phyloP scores from a whole-genome alignment of 768 basidiomycete species.

The Floccularia luteovirens region DNA sequence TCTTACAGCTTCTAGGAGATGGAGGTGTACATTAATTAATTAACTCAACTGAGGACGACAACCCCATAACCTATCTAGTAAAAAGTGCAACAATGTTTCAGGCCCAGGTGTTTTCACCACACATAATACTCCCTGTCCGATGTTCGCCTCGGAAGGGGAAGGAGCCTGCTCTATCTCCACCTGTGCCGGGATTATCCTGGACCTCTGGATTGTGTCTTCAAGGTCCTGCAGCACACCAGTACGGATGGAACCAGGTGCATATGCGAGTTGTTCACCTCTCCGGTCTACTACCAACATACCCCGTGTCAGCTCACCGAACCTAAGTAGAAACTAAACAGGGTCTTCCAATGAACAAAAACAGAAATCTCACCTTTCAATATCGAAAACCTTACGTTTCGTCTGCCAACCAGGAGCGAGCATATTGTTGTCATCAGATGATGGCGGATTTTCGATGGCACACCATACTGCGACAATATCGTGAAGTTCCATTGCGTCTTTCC shows the following conservation, averaged over 20 bases:
- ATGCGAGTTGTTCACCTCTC: constrained; percentile 55
- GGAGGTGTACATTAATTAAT: too few species aligned
- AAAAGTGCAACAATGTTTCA: constrained; percentile 32
- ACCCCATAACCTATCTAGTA: constrained; percentile 55
- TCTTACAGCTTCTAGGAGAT: too few species aligned
- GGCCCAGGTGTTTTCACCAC: constrained; percentile 63
- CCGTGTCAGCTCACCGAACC: constrained; percentile 71
- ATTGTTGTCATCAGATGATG: constrained; percentile 20
- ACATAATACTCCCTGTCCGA: constrained; percentile 31
- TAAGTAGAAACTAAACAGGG: constrained; percentile 13
- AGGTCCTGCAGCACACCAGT: constrained; percentile 51
- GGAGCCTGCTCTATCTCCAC: constrained; percentile 35
- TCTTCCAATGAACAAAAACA: constrained; percentile 1
- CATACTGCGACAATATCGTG: constrained; percentile 89
- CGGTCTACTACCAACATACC: constrained; percentile 87
- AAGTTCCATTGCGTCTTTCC: constrained; percentile 81
- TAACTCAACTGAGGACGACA: too few species aligned
- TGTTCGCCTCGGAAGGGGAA: constrained; percentile 6
- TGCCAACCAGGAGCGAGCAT: constrained; percentile 48
- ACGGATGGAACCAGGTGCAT: constrained; percentile 60
- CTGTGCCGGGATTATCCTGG: constrained; percentile 44
- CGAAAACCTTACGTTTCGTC: constrained; percentile 43
- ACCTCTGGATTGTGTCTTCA: constrained; percentile 28
- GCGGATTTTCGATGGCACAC: constrained; percentile 75
- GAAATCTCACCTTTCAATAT: constrained; percentile 54